These are phyloP conservation scores for Monosporascus sp. DNA, from an alignment of 2,329 filamentous ascomycete species.

Conservation along the genomic window DNA sequence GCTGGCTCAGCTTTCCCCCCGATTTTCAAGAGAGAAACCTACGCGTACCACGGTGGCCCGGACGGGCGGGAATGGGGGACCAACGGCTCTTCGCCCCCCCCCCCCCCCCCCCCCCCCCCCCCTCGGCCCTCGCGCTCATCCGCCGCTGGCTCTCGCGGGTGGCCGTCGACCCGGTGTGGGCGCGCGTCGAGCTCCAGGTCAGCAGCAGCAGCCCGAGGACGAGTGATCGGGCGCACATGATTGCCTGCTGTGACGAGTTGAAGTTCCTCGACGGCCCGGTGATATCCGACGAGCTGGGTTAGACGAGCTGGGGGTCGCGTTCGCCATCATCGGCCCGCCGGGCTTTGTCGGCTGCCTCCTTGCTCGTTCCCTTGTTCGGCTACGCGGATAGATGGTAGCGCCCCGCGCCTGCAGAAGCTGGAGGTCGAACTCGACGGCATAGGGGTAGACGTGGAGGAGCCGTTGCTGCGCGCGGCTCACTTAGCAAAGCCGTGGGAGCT, in stretches of 20 bases:
- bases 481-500: constrained; percentile 1
- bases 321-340: no score
- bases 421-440: not conserved
- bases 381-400: no score
- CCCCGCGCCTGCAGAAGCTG: not conserved
- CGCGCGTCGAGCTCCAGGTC: not conserved
- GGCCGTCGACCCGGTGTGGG: constrained; percentile 1
- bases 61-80: not conserved
- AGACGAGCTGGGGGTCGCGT: no score
- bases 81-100: not conserved
- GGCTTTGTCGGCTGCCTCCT: no score
- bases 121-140: constrained; percentile 3
- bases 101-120: constrained; percentile 2
- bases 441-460: not conserved
- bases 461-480: not conserved
- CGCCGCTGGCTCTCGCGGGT: constrained; percentile 3
- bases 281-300: not conserved
- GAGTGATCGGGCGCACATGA: no score
- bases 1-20: not conserved
- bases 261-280: not conserved
- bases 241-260: no score
- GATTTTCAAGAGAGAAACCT: constrained; percentile 4
- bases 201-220: not conserved
- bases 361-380: no score
- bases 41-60: not conserved